Percentiles rank a stretch among this genome's conserved stretches.
Conservation (phyloP, 345 rosid genomes). For the Psidium guajava region DNA sequence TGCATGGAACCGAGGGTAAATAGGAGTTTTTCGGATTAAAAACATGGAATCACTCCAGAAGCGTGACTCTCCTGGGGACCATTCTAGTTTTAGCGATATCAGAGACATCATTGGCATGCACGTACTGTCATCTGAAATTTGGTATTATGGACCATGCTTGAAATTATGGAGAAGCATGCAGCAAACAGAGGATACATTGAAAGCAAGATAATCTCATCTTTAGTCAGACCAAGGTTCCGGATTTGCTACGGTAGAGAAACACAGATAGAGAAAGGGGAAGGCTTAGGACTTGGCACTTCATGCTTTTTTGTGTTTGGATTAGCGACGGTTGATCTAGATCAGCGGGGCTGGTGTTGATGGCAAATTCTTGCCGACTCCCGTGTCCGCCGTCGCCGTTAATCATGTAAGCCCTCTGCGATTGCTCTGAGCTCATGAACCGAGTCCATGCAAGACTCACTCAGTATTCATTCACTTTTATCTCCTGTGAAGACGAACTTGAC, state of each 20-base stretch:
- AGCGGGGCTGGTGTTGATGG: not conserved
- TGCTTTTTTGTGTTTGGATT: not conserved
- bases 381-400: not conserved
- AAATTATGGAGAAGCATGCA: not conserved
- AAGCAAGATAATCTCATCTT: not conserved
- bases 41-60: not conserved
- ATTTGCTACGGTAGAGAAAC: not conserved
- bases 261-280: not conserved
- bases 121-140: not conserved
- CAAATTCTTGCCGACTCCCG: not conserved
- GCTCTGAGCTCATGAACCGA: not conserved
- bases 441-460: not conserved
- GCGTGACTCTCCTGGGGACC: not conserved
- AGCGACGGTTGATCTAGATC: not conserved
- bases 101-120: not conserved
- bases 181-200: not conserved
- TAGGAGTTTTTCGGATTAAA: not conserved
- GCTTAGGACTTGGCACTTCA: not conserved
- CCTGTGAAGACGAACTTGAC: not conserved
- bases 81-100: not conserved
- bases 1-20: not conserved
- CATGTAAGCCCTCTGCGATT: not conserved
- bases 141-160: not conserved
- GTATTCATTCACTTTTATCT: not conserved
- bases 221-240: not conserved